phyloP scores from a whole-genome alignment of 345 rosid species.

The Populus ilicifolia region DNA sequence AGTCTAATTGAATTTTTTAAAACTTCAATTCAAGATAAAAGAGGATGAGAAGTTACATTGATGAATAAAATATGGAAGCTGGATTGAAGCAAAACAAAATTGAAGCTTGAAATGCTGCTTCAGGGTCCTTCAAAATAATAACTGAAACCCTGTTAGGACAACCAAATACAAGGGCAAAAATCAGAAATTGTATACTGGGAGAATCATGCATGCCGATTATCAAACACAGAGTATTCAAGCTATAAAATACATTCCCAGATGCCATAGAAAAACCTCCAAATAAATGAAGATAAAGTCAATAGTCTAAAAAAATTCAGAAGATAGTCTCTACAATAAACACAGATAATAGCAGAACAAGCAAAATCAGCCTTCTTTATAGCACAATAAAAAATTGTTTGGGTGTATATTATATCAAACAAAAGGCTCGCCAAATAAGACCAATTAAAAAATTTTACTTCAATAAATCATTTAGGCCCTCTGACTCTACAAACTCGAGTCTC shows the following conservation, averaged over 20 bases:
- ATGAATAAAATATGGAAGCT: slow-evolving; percentile 79
- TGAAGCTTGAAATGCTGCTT: slow-evolving; percentile 64
- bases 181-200: slow-evolving; percentile 11
- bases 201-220: background rate
- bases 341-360: background rate
- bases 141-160: slow-evolving; percentile 62
- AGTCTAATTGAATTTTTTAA: background rate
- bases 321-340: background rate
- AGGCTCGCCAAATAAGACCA: too few species aligned
- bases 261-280: background rate
- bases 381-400: too few species aligned
- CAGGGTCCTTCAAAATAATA: slow-evolving; percentile 60
- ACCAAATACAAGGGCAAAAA: slow-evolving; percentile 11
- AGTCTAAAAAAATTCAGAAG: background rate
- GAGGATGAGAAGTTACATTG: slow-evolving; percentile 48
- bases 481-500: too few species aligned
- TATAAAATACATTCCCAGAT: background rate
- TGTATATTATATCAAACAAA: too few species aligned
- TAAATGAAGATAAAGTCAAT: background rate
- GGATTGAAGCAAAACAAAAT: slow-evolving; percentile 85
- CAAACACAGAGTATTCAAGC: background rate
- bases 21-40: background rate
- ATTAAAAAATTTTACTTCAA: background rate
- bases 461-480: background rate
- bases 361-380: background rate